Evolutionary conservation across 768 basidiomycete genomes (phyloP).

Genomic region (Galerina sulciceps): DNA sequence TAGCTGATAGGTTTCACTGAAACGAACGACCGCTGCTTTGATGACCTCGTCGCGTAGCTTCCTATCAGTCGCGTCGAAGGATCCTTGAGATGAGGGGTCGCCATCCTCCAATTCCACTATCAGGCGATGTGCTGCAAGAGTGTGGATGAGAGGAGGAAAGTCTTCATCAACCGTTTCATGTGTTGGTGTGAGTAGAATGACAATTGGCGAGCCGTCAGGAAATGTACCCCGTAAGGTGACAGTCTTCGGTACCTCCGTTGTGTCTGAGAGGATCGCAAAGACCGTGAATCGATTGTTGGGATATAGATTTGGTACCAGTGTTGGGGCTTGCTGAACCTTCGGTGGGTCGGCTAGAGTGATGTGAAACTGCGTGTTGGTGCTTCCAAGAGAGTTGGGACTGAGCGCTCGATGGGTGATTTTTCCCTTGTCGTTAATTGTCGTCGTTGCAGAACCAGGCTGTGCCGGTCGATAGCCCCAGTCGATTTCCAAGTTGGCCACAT

Average conservation of each 20-base stretch:
- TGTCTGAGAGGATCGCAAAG: slow-evolving; percentile 2
- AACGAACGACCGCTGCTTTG: not conserved
- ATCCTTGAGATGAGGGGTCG: slow-evolving; percentile 2
- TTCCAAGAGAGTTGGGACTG: not conserved
- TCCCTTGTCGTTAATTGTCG: too few species aligned
- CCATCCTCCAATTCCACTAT: slow-evolving; percentile 10
- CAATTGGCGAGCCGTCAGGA: slow-evolving; percentile 1
- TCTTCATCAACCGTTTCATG: not conserved
- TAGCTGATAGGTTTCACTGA: slow-evolving; percentile 8
- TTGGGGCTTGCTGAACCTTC: slow-evolving; percentile 6
- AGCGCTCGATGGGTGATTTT: too few species aligned
- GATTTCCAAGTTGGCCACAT: not conserved
- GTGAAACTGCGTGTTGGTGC: not conserved
- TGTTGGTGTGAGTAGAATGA: not conserved
- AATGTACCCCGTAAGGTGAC: not conserved
- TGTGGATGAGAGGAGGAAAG: slow-evolving; percentile 6
- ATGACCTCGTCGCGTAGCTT: not conserved
- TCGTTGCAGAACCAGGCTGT: too few species aligned
- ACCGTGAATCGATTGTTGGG: slow-evolving; percentile 8
- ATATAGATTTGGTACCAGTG: not conserved
- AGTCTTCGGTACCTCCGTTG: slow-evolving; percentile 1
- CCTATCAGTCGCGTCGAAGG: not conserved
- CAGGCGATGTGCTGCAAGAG: slow-evolving; percentile 5
- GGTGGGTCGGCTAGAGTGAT: not conserved
- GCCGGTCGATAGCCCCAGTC: slow-evolving; percentile 5